Conservation (phyloP, 768 basidiomycete genomes). For the Pleurotus cornucopiae region DNA sequence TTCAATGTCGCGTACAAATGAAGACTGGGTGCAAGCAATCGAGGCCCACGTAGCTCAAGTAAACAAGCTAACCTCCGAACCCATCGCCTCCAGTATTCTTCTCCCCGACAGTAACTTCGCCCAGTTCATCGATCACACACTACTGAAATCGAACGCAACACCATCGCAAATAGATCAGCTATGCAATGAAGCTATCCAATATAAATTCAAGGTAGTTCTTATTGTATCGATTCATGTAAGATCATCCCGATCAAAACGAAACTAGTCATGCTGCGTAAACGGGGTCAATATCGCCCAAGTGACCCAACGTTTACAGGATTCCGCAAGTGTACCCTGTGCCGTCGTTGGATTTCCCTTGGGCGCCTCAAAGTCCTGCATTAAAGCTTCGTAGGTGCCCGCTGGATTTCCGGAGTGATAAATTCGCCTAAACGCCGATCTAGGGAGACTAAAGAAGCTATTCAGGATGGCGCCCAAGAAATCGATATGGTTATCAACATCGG, state of each 20-base stretch:
- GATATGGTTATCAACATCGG: conserved; percentile 51
- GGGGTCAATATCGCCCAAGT: conserved; percentile 40
- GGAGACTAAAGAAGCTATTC: conserved; percentile 42
- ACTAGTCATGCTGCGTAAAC: conserved; percentile 50
- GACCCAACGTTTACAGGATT: conserved; percentile 30
- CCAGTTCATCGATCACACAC: conserved; percentile 42
- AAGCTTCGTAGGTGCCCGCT: conserved; percentile 35
- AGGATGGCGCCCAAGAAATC: conserved; percentile 44
- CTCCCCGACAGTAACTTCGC: conserved; percentile 27
- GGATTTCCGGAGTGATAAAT: neutral
- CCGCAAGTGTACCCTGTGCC: conserved; percentile 36
- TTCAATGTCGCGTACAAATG: conserved; percentile 23
- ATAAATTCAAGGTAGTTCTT: conserved; percentile 40
- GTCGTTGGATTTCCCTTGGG: conserved; percentile 52
- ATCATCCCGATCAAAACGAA: neutral
- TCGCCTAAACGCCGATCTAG: conserved; percentile 16
- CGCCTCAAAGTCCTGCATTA: conserved; percentile 36
- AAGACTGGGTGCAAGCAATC: conserved; percentile 29
- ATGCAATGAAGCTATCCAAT: conserved; percentile 43
- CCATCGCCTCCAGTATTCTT: conserved; percentile 16
- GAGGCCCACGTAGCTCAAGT: conserved; percentile 24
- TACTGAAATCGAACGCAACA: conserved; percentile 47
- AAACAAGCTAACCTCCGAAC: conserved; percentile 17
- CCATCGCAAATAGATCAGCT: conserved; percentile 38
- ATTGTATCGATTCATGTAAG: neutral